phyloP scores from a whole-genome alignment of 2,329 filamentous ascomycete genomes.

The Amylocarpus encephaloides region DNA sequence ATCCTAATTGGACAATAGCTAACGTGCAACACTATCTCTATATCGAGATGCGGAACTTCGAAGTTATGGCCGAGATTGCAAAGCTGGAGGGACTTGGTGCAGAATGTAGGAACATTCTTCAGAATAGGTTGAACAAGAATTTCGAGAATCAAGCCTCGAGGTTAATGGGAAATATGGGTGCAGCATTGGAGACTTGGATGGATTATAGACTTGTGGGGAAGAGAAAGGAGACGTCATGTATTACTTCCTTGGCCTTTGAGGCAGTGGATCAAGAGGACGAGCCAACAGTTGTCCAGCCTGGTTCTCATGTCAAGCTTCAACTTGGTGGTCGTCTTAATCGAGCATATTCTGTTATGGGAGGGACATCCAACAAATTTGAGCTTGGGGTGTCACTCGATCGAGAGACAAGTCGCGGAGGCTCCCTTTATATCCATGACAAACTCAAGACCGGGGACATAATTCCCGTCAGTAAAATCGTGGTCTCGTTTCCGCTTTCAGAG shows the following conservation, averaged over 20 bases:
- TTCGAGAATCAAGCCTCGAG: slow-evolving; percentile 16
- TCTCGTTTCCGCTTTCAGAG: slow-evolving; percentile 39
- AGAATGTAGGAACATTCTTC: slow-evolving; percentile 8
- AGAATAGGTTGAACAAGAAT: slow-evolving; percentile 20
- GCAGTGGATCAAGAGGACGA: slow-evolving; percentile 33
- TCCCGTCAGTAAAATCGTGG: slow-evolving; percentile 44
- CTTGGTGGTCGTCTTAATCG: slow-evolving; percentile 50
- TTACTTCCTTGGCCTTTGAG: slow-evolving; percentile 47
- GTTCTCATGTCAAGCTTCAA: slow-evolving; percentile 50
- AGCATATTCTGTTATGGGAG: slow-evolving; percentile 54
- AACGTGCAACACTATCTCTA: slow-evolving; percentile 57
- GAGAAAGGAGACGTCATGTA: slow-evolving; percentile 42
- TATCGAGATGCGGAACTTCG: slow-evolving; percentile 39
- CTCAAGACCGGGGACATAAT: slow-evolving; percentile 44
- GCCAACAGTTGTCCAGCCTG: slow-evolving; percentile 26
- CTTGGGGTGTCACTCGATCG: slow-evolving; percentile 56
- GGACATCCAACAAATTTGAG: slow-evolving; percentile 44
- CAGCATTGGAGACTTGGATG: slow-evolving; percentile 23
- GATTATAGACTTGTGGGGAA: slow-evolving; percentile 40
- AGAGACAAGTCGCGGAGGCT: slow-evolving; percentile 59
- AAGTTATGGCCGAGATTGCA: slow-evolving; percentile 12
- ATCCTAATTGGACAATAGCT: slow-evolving; percentile 57
- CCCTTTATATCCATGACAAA: slow-evolving; percentile 48
- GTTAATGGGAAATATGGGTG: slow-evolving; percentile 6
- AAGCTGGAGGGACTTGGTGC: slow-evolving; percentile 8